Percentiles rank a stretch among this genome's conserved stretches.
Conservation (phyloP, 2,329 filamentous ascomycete species). For the Venturia asperata region DNA sequence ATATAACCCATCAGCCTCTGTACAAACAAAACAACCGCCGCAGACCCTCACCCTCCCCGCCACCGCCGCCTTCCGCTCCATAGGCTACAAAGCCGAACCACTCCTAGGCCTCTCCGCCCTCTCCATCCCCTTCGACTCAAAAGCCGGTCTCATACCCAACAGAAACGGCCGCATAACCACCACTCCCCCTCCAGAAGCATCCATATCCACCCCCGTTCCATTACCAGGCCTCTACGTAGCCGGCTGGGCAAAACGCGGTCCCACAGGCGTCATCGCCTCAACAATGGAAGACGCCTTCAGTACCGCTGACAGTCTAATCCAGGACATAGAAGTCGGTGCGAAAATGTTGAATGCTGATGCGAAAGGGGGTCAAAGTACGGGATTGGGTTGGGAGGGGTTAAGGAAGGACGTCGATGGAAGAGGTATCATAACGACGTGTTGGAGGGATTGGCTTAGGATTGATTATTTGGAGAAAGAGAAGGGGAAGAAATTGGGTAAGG, state of each 20-base stretch:
- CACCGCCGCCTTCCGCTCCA: conserved; percentile 78
- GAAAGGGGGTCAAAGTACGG: conserved; percentile 32
- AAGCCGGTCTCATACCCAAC: conserved; percentile 71
- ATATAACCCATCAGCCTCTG: conserved; percentile 46
- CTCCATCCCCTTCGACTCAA: conserved; percentile 69
- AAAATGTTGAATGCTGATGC: conserved; percentile 43
- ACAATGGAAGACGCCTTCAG: conserved; percentile 94
- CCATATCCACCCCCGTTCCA: conserved; percentile 13
- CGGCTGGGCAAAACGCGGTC: conserved; percentile 93
- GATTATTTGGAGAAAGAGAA: conserved; percentile 66
- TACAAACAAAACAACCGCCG: conserved; percentile 35
- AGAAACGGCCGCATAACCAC: conserved; percentile 21
- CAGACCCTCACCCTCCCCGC: conserved; percentile 56
- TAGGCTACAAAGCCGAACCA: conserved; percentile 81
- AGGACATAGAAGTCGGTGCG: conserved; percentile 58
- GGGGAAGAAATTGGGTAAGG: conserved; percentile 63
- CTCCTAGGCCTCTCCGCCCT: conserved; percentile 67
- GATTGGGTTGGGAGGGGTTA: conserved; percentile 70
- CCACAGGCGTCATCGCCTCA: conserved; percentile 89
- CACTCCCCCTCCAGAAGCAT: conserved; percentile 23
- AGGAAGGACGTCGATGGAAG: conserved; percentile 50
- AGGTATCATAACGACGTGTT: conserved; percentile 60
- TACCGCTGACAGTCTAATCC: conserved; percentile 73
- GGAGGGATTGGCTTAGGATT: conserved; percentile 82
- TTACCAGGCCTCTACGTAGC: conserved; percentile 79